Evolutionary conservation across 768 basidiomycete genomes (phyloP).

Genomic region (Podaxis sp.): DNA sequence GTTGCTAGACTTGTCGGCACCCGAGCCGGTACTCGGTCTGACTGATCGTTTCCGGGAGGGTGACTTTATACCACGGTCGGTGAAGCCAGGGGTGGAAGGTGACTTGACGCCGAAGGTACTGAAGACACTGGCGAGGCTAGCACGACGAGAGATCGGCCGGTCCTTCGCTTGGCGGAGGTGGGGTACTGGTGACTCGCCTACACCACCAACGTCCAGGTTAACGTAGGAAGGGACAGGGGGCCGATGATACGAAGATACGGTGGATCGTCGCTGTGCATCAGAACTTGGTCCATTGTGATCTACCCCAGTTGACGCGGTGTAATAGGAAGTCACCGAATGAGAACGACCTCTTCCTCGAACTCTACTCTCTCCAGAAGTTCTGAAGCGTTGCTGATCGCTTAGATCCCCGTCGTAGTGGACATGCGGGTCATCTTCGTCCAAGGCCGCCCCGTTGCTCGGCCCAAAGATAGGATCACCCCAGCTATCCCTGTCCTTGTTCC

Average conservation of each 20-base stretch:
- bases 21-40: neutral
- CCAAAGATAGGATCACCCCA: constrained; percentile 20
- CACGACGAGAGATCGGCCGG: constrained; percentile 31
- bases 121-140: constrained; percentile 56
- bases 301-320: constrained; percentile 36
- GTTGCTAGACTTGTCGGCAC: neutral
- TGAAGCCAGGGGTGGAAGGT: neutral
- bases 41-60: neutral
- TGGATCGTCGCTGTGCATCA: constrained; percentile 32
- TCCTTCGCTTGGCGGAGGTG: constrained; percentile 29
- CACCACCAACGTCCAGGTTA: constrained; percentile 51
- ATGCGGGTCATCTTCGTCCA: neutral
- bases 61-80: neutral
- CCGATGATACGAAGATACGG: constrained; percentile 30
- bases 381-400: neutral
- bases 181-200: constrained; percentile 64
- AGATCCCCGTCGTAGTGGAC: neutral
- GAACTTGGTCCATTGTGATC: constrained; percentile 33
- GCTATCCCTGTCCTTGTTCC: constrained; percentile 17
- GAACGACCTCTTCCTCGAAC: constrained; percentile 29
- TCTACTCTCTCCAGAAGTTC: constrained; percentile 16
- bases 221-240: constrained; percentile 40
- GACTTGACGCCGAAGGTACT: constrained; percentile 36
- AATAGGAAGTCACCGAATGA: constrained; percentile 41
- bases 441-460: neutral